Base-by-base conservation (phyloP, 2,329 filamentous ascomycete genomes). In the Trichoderma harzianum region DNA sequence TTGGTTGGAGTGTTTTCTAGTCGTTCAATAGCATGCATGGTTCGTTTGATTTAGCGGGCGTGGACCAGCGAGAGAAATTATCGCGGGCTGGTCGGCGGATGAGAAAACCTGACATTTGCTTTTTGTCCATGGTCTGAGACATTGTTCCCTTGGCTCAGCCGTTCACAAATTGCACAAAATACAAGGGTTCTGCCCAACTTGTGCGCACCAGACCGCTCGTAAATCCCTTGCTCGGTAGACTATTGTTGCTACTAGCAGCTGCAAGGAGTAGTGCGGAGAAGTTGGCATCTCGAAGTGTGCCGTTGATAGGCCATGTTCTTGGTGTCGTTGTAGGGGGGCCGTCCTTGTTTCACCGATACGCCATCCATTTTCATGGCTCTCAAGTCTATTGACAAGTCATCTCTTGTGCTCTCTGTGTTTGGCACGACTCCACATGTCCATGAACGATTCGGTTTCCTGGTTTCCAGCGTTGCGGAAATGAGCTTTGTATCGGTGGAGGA, bases 111-210 rank as follows among this genome's bases (percentile, higher is more conserved):
- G 21, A 61, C 28, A 28, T 24, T 43, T n/a, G 39, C 60, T 36
- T 39, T 36, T 69, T 28, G 57, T 21, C 36, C 39, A 47, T 53
- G 5, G 30, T 61, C 69, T 67, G 69, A 71, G 57, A 71, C 69
- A 67, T 51, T 61, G 36, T 18, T 71, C 62, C 69, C 69, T 71
- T 60, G 62, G 26, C 24, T 66, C 55, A 69, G 67, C 67, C 43
- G 36, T 47, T 24, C 28, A 21, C 43, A 51, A 51, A n/a, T n/a
- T 18, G 43, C n/a, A 18, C 34, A 43, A 39, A 57, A 57, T 36
- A 28, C 32, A 39, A 39, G 18, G 64, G 11, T 30, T 28, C 14
- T 69, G 34, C 39, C 30, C 16, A 66, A n/a, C 51, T 69, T 51
- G 18, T 36, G 39, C 64, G 14, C 32, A 26, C 24, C 39, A 69